Base-by-base conservation (phyloP, 768 basidiomycete species). In the Boletus subcaerulescens region DNA sequence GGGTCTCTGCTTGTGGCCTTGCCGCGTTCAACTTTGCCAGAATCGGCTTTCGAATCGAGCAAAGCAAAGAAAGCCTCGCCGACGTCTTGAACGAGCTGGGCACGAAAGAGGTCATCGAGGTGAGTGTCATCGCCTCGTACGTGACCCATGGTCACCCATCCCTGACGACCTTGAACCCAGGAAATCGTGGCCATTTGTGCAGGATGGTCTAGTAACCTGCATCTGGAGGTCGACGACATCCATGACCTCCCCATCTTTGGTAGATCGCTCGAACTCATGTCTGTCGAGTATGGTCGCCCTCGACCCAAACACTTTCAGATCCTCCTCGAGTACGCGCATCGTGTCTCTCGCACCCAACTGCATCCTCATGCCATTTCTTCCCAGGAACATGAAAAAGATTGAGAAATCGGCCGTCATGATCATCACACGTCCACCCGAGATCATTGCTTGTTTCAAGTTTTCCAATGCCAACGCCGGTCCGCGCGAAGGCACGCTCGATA, bases 351-450 rank as follows among this genome's bases (percentile, higher is more conserved):
- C 1, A 14, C 1, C n/a, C 22, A 11, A 42, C 43, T 48, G 17
- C 40, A 29, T 4, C 26, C 60, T 43, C 31, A 18, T 41, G 12
- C 3, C 24, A 6, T 22, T 31, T 12, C 20, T 6, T 48, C 5
- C 17, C 61, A 77, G 68, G 50, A 59, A 55, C 20, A 62, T 65
- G 66, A 64, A 52, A 20, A 51, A 33, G 12, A 53, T 52, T 2
- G 61, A 51, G 43, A 61, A 20, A 31, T 67, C 55, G 64, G 74
- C 48, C 53, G 75, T 43, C 78, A 78, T 50, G 35, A 74, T 87
- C 48, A 81, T 89, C 56, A 89, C 87, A 0, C 83, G 85, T 20
- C 85, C 87, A 35, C 86, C 87, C 0, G 87, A 88, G 63, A 87
- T 88, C 49, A 66, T 88, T 13, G 75, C 79, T 17, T 80, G 83